Evolutionary conservation across 2,329 filamentous ascomycete species (phyloP).

Genomic region (Pseudocercospora musae): DNA sequence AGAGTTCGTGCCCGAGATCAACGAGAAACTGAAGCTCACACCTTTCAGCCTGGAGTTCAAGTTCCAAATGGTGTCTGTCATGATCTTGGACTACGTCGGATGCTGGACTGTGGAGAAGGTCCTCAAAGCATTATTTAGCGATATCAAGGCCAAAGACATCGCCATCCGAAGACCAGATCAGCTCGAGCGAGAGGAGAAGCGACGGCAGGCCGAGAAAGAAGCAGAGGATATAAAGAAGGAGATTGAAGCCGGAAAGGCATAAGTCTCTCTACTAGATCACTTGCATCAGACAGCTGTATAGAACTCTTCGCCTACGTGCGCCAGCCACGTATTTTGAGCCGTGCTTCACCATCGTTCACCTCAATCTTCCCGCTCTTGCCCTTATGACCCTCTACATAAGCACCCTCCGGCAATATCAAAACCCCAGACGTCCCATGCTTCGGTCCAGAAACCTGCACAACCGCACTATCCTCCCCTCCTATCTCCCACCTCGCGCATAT

Average conservation of each 20-base stretch:
- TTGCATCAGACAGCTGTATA: not conserved
- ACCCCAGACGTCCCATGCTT: not conserved
- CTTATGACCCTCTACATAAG: not conserved
- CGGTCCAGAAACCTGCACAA: not conserved
- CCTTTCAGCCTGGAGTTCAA: conserved; percentile 90
- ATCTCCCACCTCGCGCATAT: conserved; percentile 27
- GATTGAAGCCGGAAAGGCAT: conserved; percentile 32
- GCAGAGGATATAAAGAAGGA: conserved; percentile 40
- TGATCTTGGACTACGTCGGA: conserved; percentile 81
- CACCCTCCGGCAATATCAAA: not conserved
- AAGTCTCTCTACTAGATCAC: not conserved
- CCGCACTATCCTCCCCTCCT: not conserved
- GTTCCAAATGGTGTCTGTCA: conserved; percentile 73
- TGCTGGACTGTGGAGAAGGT: conserved; percentile 86
- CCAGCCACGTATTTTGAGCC: not conserved
- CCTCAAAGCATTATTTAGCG: conserved; percentile 81
- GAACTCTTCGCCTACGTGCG: not conserved
- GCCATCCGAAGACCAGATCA: conserved; percentile 83
- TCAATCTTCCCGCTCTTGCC: not conserved
- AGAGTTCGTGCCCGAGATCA: conserved; percentile 93
- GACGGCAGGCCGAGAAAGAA: conserved; percentile 55
- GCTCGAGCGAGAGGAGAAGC: conserved; percentile 67
- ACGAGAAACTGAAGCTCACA: conserved; percentile 87
- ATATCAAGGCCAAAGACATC: conserved; percentile 92
- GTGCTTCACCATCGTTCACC: not conserved